These are phyloP conservation scores for Mycosarcoma mackinlayi DNA, from an alignment of 1,284 basidiomycete species.

Conservation along the genomic window DNA sequence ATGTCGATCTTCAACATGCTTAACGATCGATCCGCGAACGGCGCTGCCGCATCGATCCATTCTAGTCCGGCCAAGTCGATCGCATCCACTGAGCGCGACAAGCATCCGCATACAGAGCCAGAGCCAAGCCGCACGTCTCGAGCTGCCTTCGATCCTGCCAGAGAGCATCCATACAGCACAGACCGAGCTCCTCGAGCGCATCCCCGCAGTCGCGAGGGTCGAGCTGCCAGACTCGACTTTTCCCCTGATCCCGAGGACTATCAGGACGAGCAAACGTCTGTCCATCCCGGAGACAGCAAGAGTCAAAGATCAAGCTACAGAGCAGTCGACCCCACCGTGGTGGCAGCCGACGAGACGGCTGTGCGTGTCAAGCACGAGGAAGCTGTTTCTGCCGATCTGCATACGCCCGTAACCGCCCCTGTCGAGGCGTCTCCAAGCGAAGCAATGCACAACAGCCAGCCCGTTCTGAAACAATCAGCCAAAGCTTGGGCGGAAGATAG, in stretches of 20 bases:
- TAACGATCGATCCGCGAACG: slow-evolving; percentile 46
- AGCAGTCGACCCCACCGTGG: background rate
- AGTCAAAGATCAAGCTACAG: background rate
- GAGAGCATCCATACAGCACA: slow-evolving; percentile 15
- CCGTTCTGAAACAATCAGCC: background rate
- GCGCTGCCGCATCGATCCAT: slow-evolving; percentile 15
- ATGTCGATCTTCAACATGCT: slow-evolving; percentile 57
- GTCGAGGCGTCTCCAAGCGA: slow-evolving; percentile 1
- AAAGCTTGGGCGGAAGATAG: slow-evolving; percentile 2
- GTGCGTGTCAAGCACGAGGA: slow-evolving; percentile 36
- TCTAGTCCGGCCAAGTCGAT: slow-evolving; percentile 32
- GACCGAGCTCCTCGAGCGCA: slow-evolving; percentile 1
- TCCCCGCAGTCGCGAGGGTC: slow-evolving; percentile 15
- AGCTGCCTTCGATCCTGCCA: slow-evolving; percentile 29
- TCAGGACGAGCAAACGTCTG: slow-evolving; percentile 2
- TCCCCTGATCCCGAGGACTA: slow-evolving; percentile 28
- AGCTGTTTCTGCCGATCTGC: slow-evolving; percentile 9
- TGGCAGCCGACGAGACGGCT: background rate
- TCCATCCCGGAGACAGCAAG: background rate
- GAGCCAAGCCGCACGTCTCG: slow-evolving; percentile 15
- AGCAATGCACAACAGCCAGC: background rate
- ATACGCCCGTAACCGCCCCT: background rate
- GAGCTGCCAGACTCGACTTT: slow-evolving; percentile 18
- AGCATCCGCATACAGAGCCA: slow-evolving; percentile 1
- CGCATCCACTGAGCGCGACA: slow-evolving; percentile 8